phyloP scores from a whole-genome alignment of 768 basidiomycete genomes.

The Russula ochroleuca region DNA sequence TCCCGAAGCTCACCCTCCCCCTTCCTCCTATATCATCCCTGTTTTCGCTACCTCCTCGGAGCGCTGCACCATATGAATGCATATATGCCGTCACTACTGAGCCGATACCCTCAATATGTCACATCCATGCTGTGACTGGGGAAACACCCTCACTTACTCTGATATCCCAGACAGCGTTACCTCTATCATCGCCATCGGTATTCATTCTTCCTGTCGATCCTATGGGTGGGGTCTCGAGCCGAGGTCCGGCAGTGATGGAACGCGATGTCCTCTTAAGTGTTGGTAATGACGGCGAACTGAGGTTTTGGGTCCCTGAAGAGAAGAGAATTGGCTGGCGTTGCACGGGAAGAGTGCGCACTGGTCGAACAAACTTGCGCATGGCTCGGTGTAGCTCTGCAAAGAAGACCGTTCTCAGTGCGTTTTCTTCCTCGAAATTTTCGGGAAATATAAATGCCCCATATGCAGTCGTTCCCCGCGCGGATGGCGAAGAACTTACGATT shows the following conservation, averaged over 20 bases:
- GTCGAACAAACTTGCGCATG: conserved; percentile 56
- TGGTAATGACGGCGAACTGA: conserved; percentile 69
- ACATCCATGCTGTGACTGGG: conserved; percentile 44
- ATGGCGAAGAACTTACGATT: conserved; percentile 80
- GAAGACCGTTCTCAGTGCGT: conserved; percentile 82
- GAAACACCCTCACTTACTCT: conserved; percentile 42
- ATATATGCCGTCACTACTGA: conserved; percentile 66
- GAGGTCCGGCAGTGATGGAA: conserved; percentile 32
- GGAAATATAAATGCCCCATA: background rate
- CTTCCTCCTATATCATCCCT: conserved; percentile 55
- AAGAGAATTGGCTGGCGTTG: conserved; percentile 47
- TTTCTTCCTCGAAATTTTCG: background rate
- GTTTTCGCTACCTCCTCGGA: conserved; percentile 53
- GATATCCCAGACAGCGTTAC: conserved; percentile 49
- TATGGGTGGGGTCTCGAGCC: conserved; percentile 66
- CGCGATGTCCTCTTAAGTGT: conserved; percentile 80
- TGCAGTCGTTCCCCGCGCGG: conserved; percentile 55
- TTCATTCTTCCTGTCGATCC: conserved; percentile 76
- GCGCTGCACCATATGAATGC: conserved; percentile 43
- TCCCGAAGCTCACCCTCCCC: conserved; percentile 39
- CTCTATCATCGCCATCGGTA: conserved; percentile 43
- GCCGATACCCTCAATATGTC: conserved; percentile 46
- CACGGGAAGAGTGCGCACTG: conserved; percentile 72
- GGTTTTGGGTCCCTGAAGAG: conserved; percentile 69
- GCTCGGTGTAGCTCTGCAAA: conserved; percentile 87